These are phyloP conservation scores for Yamadazyma taylorii DNA, from an alignment of 1,139 yeast species.

Conservation along the genomic window DNA sequence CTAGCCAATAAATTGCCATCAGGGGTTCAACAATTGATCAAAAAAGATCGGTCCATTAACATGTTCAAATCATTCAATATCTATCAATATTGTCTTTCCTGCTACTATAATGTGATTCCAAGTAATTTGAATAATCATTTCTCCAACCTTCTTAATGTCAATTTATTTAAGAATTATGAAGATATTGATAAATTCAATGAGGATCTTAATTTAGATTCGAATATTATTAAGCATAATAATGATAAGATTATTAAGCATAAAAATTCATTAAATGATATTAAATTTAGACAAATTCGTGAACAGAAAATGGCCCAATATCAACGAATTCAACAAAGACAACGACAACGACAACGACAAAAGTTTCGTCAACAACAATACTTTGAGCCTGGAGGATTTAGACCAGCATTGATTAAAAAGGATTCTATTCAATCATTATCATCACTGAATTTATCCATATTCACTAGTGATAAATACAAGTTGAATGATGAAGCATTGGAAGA, in stretches of 20 bases:
- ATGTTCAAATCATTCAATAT: conserved; percentile 37
- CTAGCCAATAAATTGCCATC: conserved; percentile 33
- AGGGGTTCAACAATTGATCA: conserved; percentile 37
- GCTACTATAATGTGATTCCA: conserved; percentile 41
- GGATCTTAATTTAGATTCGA: conserved; percentile 30
- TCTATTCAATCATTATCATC: conserved; percentile 15
- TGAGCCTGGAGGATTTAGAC: conserved; percentile 8
- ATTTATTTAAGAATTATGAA: conserved; percentile 43
- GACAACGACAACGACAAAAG: conserved; percentile 1
- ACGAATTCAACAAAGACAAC: background rate
- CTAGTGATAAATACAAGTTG: conserved; percentile 9
- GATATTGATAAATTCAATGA: conserved; percentile 31
- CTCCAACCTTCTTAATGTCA: conserved; percentile 34
- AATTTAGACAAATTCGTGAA: conserved; percentile 11
- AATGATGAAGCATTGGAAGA: conserved; percentile 15
- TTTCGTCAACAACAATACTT: conserved; percentile 3
- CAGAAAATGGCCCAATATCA: conserved; percentile 3
- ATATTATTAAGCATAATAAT: conserved; percentile 32
- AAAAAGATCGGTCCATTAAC: conserved; percentile 31
- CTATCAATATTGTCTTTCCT: conserved; percentile 43
- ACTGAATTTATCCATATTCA: conserved; percentile 14
- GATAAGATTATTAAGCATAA: conserved; percentile 35
- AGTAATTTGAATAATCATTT: conserved; percentile 38
- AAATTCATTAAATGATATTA: conserved; percentile 32
- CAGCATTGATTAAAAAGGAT: conserved; percentile 12